Conservation (phyloP, 2,329 filamentous ascomycete genomes). For the Talaromyces sp. region DNA sequence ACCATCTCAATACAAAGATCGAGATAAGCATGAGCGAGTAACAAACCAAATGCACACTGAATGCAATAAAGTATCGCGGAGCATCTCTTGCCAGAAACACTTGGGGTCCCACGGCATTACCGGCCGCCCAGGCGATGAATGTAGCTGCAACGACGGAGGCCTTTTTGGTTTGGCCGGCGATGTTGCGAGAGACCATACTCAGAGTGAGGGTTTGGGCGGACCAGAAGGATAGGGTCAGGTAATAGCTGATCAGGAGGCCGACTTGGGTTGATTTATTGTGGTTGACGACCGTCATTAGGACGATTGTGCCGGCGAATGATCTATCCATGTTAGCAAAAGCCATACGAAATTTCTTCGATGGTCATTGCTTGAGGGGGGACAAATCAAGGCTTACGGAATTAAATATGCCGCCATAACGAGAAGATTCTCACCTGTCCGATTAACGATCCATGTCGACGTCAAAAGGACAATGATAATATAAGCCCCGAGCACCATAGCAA, state of each 20-base stretch:
- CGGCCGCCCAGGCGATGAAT: constrained; percentile 64
- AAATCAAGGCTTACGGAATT: constrained; percentile 59
- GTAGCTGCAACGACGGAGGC: constrained; percentile 62
- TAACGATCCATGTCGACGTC: constrained; percentile 61
- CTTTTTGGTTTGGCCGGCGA: constrained; percentile 71
- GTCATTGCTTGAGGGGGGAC: too few species aligned
- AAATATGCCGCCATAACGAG: constrained; percentile 62
- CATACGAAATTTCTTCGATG: too few species aligned
- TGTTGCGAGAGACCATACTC: constrained; percentile 63
- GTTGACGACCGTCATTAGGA: constrained; percentile 64
- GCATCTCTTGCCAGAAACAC: constrained; percentile 58
- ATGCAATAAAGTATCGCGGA: constrained; percentile 64
- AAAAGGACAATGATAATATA: constrained; percentile 69
- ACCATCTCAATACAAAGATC: constrained; percentile 54
- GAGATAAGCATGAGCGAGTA: constrained; percentile 57
- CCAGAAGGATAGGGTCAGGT: constrained; percentile 74
- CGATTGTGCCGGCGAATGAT: constrained; percentile 65
- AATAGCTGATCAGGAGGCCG: constrained; percentile 67
- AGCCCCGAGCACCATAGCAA: constrained; percentile 66
- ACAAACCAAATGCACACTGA: constrained; percentile 64
- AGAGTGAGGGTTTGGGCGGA: constrained; percentile 63
- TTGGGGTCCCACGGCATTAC: constrained; percentile 63
- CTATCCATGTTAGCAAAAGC: constrained; percentile 34
- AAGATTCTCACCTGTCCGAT: constrained; percentile 64
- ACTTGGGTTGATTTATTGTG: constrained; percentile 54